Conservation (phyloP, 495 filamentous ascomycete species). For the Daldinia caldariorum region DNA sequence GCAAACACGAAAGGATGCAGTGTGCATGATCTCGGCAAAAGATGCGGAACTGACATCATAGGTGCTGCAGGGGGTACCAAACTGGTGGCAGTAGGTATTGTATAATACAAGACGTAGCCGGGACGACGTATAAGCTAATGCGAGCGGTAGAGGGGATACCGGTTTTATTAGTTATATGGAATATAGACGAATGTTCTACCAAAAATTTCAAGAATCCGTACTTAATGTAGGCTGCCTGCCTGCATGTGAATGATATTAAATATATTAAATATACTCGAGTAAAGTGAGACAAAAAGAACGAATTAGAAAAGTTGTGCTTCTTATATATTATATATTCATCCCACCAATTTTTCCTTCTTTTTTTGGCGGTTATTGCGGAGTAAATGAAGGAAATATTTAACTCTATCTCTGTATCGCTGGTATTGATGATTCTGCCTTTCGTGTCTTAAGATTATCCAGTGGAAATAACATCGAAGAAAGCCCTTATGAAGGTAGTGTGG, state of each 20-base stretch:
- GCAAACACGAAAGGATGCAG: background rate
- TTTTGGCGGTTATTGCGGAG: slow-evolving; percentile 25
- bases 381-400: slow-evolving; percentile 20
- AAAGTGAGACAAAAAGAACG: slow-evolving; percentile 15
- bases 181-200: slow-evolving; percentile 10
- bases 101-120: background rate
- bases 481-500: slow-evolving; percentile 23
- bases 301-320: background rate
- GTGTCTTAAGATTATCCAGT: background rate
- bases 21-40: background rate
- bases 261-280: slow-evolving; percentile 12
- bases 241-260: slow-evolving; percentile 2
- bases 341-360: background rate
- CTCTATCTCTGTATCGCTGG: background rate
- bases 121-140: background rate
- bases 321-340: background rate
- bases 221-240: background rate
- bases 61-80: background rate
- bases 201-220: background rate
- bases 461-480: background rate
- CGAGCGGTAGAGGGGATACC: no score
- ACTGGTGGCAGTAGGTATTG: background rate
- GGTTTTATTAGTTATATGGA: background rate
- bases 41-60: slow-evolving; percentile 2
- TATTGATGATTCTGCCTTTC: background rate